Evolutionary conservation across 352 stramenopile species (phyloP).

Genomic region (Phytopythium litorale): DNA sequence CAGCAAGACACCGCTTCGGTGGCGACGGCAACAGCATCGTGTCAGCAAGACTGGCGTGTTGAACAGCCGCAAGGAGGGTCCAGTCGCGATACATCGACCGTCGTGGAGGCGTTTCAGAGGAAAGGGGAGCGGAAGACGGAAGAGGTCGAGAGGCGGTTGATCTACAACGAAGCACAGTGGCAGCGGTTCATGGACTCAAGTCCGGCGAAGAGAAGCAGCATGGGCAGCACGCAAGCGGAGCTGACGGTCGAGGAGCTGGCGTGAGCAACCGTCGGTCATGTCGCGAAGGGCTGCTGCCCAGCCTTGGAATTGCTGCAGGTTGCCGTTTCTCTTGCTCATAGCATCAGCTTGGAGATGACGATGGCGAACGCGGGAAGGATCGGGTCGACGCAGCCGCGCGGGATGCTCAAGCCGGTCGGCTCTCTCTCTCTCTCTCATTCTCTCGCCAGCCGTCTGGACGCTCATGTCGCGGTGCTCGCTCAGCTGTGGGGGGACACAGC

Average conservation of each 20-base stretch:
- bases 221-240: slow-evolving; percentile 7
- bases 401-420: not conserved
- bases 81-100: not conserved
- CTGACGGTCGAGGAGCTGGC: slow-evolving; percentile 32
- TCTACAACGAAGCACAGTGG: not conserved
- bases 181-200: not conserved
- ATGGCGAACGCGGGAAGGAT: not conserved
- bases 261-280: not conserved
- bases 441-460: not conserved
- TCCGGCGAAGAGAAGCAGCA: not conserved
- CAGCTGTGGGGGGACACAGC: not conserved
- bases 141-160: not conserved
- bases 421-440: no score
- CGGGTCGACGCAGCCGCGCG: not conserved
- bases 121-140: not conserved
- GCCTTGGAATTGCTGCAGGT: not conserved
- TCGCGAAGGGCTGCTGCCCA: not conserved
- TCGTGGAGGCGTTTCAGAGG: not conserved
- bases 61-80: not conserved
- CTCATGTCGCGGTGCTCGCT: slow-evolving; percentile 2
- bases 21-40: not conserved
- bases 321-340: not conserved
- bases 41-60: not conserved
- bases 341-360: not conserved
- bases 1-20: not conserved